Conservation (phyloP, 2,329 filamentous ascomycete species). For the Aspergillus pseudoviridinutans region DNA sequence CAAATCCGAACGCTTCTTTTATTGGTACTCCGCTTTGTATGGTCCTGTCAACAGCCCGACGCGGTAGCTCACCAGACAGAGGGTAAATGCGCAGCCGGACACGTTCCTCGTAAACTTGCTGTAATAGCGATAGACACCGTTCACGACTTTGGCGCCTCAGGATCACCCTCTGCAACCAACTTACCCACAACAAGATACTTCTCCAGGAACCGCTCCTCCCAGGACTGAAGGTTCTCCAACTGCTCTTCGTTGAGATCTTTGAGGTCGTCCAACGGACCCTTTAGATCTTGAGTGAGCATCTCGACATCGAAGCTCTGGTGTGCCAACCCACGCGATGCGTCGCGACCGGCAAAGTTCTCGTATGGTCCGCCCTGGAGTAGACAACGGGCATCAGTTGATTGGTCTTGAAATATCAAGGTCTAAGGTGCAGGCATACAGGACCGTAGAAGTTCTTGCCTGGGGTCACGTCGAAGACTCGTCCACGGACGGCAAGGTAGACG, state of each 20-base stretch:
- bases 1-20: neutral
- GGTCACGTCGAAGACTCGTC: conserved; percentile 85
- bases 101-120: neutral
- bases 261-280: conserved; percentile 75
- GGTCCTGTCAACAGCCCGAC: neutral
- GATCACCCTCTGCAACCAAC: conserved; percentile 64
- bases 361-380: conserved; percentile 71
- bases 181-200: conserved; percentile 96
- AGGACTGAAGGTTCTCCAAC: conserved; percentile 77
- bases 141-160: conserved; percentile 30
- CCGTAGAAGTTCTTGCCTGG: conserved; percentile 91
- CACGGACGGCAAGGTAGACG: conserved; percentile 87
- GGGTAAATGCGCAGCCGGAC: neutral
- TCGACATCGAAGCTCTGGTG: conserved; percentile 90
- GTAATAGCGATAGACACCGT: neutral
- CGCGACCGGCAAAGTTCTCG: conserved; percentile 89
- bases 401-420: neutral
- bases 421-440: conserved; percentile 46
- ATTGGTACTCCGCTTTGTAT: neutral
- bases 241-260: conserved; percentile 69
- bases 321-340: conserved; percentile 83
- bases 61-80: neutral
- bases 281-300: conserved; percentile 88
- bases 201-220: conserved; percentile 89
- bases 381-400: conserved; percentile 2